phyloP scores from a whole-genome alignment of 2,329 filamentous ascomycete genomes.

The Clathrospora elynae region DNA sequence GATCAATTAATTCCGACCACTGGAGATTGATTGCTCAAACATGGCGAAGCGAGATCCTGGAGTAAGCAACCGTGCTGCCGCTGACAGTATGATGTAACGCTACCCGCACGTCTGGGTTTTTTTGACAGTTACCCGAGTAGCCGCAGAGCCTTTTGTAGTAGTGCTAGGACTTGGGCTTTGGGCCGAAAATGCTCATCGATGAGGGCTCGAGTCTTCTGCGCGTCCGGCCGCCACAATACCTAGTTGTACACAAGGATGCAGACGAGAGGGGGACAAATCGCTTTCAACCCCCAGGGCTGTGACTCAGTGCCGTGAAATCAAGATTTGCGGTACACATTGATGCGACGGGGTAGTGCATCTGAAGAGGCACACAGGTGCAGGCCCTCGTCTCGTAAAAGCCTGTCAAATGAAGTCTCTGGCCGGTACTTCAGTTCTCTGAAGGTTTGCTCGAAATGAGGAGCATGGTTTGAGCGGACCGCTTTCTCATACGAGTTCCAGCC shows the following conservation, averaged over 20 bases:
- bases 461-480: constrained; percentile 39
- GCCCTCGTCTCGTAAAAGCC: constrained; percentile 34
- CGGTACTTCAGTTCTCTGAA: constrained; percentile 35
- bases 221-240: too few relatives aligned
- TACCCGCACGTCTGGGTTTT: constrained; percentile 9
- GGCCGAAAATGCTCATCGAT: too few relatives aligned
- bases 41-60: constrained; percentile 13
- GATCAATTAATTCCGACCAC: constrained; percentile 12
- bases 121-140: not conserved
- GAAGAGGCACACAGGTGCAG: constrained; percentile 37
- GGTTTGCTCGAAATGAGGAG: constrained; percentile 40
- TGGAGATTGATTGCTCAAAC: constrained; percentile 15
- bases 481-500: constrained; percentile 46
- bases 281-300: not conserved
- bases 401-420: constrained; percentile 44
- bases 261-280: too few relatives aligned
- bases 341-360: constrained; percentile 38
- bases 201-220: too few relatives aligned
- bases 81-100: constrained; percentile 2
- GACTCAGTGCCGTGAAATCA: constrained; percentile 9
- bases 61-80: constrained; percentile 6
- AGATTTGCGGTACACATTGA: constrained; percentile 43
- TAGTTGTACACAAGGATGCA: too few relatives aligned
- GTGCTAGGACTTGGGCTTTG: too few relatives aligned
- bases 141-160: not conserved